phyloP scores from a whole-genome alignment of 192 early-diverging fungal genomes.

The Coemansia sp. region DNA sequence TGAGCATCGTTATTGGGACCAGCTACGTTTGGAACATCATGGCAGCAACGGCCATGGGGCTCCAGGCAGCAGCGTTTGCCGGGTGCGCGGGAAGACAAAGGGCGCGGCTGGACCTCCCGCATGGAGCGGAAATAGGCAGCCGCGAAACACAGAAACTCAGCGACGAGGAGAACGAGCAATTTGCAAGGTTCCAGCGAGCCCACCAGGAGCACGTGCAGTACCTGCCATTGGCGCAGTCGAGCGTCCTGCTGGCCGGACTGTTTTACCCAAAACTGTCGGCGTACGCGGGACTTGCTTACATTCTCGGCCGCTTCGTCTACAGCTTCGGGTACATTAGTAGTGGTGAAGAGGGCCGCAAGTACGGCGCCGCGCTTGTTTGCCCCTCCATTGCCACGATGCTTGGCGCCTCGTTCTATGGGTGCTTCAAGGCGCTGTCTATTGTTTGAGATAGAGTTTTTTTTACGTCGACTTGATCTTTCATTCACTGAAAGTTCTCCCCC shows the following conservation, averaged over 20 bases:
- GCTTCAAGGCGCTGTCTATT: constrained; percentile 46
- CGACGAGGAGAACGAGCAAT: constrained; percentile 51
- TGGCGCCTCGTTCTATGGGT: constrained; percentile 49
- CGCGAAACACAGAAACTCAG: constrained; percentile 49
- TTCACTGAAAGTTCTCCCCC: too few species aligned
- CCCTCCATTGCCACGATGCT: constrained; percentile 38
- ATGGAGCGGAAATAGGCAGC: constrained; percentile 42
- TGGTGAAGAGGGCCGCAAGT: constrained; percentile 41
- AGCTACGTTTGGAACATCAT: constrained; percentile 56
- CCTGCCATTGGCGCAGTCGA: constrained; percentile 45
- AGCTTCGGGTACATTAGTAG: constrained; percentile 43
- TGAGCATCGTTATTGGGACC: constrained; percentile 55
- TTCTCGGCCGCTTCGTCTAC: constrained; percentile 53
- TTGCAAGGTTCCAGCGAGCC: constrained; percentile 49
- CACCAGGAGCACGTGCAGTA: constrained; percentile 54
- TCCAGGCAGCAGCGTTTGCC: constrained; percentile 43
- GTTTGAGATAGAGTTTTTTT: constrained; percentile 9
- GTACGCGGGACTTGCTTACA: constrained; percentile 43
- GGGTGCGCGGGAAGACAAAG: constrained; percentile 45
- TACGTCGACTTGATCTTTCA: too few species aligned
- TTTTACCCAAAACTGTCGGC: constrained; percentile 55
- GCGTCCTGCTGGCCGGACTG: constrained; percentile 47
- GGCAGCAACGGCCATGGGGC: constrained; percentile 47
- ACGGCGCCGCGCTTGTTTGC: constrained; percentile 41
- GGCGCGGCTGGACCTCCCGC: constrained; percentile 33